These are phyloP conservation scores for Melaleuca alternifolia DNA, from an alignment of 345 rosid genomes.

Conservation along the genomic window DNA sequence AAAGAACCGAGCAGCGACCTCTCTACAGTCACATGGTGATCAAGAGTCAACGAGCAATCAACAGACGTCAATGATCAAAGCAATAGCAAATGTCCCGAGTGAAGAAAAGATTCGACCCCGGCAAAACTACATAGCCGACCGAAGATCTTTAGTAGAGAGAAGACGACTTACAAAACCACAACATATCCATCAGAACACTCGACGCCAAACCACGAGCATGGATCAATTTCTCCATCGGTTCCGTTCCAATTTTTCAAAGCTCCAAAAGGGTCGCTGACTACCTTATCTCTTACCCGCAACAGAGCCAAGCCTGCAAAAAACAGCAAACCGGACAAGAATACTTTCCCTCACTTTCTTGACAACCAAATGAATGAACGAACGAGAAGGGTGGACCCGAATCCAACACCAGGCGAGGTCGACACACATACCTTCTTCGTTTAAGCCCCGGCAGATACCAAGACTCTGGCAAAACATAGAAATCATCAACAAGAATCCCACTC, in stretches of 20 bases:
- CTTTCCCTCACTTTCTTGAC: constrained; percentile 1
- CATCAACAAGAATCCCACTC: constrained; percentile 9
- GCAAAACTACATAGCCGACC: background rate
- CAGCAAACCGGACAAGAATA: background rate
- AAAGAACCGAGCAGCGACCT: background rate
- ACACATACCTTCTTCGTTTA: constrained; percentile 50
- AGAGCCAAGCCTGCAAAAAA: constrained; percentile 34
- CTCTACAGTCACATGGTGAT: background rate
- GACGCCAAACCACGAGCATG: constrained; percentile 44
- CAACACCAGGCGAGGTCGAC: background rate
- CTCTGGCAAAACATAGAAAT: constrained; percentile 9
- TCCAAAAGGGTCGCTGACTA: constrained; percentile 38
- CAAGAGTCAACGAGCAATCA: background rate
- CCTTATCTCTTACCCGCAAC: constrained; percentile 21
- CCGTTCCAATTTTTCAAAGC: constrained; percentile 31
- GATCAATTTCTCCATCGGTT: constrained; percentile 22
- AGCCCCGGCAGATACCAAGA: constrained; percentile 25
- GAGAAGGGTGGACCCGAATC: background rate
- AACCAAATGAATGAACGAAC: background rate
- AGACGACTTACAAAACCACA: constrained; percentile 27
- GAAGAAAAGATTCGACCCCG: background rate
- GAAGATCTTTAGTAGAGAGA: background rate
- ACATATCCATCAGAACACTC: constrained; percentile 38
- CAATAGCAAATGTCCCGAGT: background rate
- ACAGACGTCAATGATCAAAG: background rate